Evolutionary conservation across 2,329 filamentous ascomycete species (phyloP).

Genomic region (Scedosporium minutisporum): DNA sequence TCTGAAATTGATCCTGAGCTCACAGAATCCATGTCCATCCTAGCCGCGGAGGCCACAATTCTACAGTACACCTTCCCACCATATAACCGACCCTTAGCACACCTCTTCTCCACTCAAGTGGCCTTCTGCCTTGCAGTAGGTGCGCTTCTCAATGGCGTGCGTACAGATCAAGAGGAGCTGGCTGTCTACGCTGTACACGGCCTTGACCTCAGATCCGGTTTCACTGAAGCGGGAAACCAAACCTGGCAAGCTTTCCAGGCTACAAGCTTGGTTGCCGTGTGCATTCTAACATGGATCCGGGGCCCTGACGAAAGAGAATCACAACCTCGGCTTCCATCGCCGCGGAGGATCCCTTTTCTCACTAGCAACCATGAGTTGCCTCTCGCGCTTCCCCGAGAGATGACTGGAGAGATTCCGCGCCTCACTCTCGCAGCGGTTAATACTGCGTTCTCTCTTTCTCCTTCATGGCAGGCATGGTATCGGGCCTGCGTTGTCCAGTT

Average conservation of each 20-base stretch:
- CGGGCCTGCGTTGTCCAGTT: neutral
- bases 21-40: neutral
- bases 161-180: neutral
- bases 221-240: neutral
- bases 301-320: neutral
- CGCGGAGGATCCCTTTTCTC: neutral
- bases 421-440: neutral
- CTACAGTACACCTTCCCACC: neutral
- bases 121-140: neutral
- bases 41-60: neutral
- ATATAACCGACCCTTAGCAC: neutral
- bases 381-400: neutral
- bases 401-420: neutral
- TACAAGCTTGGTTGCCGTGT: neutral
- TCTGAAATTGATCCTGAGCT: neutral
- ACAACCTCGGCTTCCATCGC: neutral
- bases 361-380: neutral
- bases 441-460: neutral
- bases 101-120: neutral
- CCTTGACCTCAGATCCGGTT: neutral
- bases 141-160: neutral
- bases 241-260: neutral
- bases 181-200: neutral
- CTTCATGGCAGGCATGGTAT: neutral
- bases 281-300: neutral